Percentiles rank a stretch among this genome's conserved stretches.
Conservation (phyloP, 768 basidiomycete genomes). For the Russula dissimulans region DNA sequence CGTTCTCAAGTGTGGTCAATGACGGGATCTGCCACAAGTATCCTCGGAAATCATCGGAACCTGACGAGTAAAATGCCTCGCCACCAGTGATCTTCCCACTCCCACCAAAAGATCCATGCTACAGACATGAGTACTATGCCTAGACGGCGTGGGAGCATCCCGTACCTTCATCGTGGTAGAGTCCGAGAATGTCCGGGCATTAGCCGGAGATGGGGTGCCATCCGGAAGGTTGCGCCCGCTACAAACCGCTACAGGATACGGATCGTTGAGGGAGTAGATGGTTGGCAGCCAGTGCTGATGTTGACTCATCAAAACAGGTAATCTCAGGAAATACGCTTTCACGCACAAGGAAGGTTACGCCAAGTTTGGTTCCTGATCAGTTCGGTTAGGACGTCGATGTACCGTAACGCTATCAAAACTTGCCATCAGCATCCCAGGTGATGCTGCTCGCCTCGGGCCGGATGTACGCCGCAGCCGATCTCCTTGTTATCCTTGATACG, state of each 20-base stretch:
- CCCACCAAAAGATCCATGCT: conserved; percentile 75
- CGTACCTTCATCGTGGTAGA: conserved; percentile 70
- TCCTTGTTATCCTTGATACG: conserved; percentile 38
- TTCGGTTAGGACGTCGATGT: neutral
- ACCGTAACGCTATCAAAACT: conserved; percentile 13
- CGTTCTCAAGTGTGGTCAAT: conserved; percentile 33
- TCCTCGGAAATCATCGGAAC: conserved; percentile 74
- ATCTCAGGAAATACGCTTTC: neutral
- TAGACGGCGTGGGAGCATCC: neutral
- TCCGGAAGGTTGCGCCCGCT: conserved; percentile 49
- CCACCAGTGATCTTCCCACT: conserved; percentile 33
- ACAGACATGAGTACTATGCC: neutral
- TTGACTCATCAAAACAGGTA: neutral
- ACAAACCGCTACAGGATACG: conserved; percentile 60
- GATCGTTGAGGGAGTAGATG: conserved; percentile 58
- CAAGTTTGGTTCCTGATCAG: conserved; percentile 47
- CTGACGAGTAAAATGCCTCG: conserved; percentile 59
- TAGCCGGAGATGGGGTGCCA: conserved; percentile 38
- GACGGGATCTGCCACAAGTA: conserved; percentile 74
- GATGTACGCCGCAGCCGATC: conserved; percentile 31
- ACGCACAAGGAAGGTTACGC: conserved; percentile 58
- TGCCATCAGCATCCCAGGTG: conserved; percentile 59
- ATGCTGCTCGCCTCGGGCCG: conserved; percentile 65
- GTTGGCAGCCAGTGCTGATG: conserved; percentile 59
- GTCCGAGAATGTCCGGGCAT: conserved; percentile 54